These are phyloP conservation scores for Beta macrorhiza DNA, from an alignment of 179 eudicot species.

Conservation along the genomic window DNA sequence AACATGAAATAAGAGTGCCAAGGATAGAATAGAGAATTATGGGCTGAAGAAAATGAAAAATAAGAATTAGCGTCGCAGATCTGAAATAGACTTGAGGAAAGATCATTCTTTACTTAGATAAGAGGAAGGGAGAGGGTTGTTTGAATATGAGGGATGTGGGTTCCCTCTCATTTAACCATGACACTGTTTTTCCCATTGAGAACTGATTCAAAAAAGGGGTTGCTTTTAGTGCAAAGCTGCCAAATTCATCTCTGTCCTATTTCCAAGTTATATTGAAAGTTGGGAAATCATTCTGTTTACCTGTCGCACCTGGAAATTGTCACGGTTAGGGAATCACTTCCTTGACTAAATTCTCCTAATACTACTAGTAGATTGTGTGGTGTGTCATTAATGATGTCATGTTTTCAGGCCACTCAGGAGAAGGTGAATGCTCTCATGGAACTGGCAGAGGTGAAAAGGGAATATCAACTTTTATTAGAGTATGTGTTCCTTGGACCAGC, in stretches of 20 bases:
- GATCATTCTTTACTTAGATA: not conserved
- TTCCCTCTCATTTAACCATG: not conserved
- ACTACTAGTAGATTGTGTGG: not conserved
- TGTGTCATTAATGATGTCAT: not conserved
- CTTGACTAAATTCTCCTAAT: not conserved
- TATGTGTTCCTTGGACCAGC: constrained; percentile 34
- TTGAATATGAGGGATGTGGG: not conserved
- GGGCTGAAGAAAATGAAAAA: not conserved
- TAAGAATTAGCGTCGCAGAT: not conserved
- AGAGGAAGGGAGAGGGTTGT: not conserved
- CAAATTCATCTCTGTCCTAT: not conserved
- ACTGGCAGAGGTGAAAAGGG: constrained; percentile 71
- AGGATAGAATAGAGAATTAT: not conserved
- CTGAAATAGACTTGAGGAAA: not conserved
- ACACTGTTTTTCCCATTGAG: not conserved
- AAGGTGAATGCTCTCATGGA: constrained; percentile 91
- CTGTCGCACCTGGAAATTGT: not conserved
- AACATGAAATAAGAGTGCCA: not conserved
- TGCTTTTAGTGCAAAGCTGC: not conserved
- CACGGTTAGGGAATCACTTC: not conserved
- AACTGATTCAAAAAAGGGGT: not conserved
- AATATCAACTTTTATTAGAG: constrained; percentile 62
- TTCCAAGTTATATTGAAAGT: not conserved
- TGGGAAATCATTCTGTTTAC: not conserved
- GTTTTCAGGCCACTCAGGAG: constrained; percentile 71